Conservation (phyloP, 495 filamentous ascomycete genomes). For the Xylaria acuta region DNA sequence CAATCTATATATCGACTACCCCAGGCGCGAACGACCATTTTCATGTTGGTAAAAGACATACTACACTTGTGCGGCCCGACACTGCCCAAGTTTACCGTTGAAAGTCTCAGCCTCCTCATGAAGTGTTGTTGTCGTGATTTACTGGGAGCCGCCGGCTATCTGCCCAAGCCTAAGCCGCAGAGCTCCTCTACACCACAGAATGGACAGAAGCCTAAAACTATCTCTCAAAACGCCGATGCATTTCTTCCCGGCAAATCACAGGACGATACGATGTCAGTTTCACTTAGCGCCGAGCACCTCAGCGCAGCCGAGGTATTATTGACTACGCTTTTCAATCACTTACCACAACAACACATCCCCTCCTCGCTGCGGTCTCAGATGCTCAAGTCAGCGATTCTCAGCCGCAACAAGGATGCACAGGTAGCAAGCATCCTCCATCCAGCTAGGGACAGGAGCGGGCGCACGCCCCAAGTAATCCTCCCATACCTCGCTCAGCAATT, state of each 20-base stretch:
- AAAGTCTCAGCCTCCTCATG: slow-evolving; percentile 63
- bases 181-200: slow-evolving; percentile 33
- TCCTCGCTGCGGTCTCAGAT: slow-evolving; percentile 70
- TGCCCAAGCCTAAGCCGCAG: slow-evolving; percentile 37
- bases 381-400: slow-evolving; percentile 78
- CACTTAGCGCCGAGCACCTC: slow-evolving; percentile 37
- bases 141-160: slow-evolving; percentile 52
- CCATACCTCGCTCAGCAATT: slow-evolving; percentile 73
- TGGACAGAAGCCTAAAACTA: slow-evolving; percentile 42
- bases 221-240: slow-evolving; percentile 48
- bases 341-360: slow-evolving; percentile 67
- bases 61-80: slow-evolving; percentile 67
- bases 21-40: slow-evolving; percentile 66
- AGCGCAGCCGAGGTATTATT: slow-evolving; percentile 66
- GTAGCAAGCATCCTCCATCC: slow-evolving; percentile 82
- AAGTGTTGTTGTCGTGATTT: slow-evolving; percentile 70
- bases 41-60: slow-evolving; percentile 61
- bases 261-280: slow-evolving; percentile 46
- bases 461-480: slow-evolving; percentile 70
- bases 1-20: slow-evolving; percentile 62
- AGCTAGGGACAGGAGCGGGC: slow-evolving; percentile 60
- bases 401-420: slow-evolving; percentile 69
- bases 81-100: slow-evolving; percentile 65
- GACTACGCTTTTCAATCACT: slow-evolving; percentile 60
- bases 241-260: slow-evolving; percentile 38